Evolutionary conservation across 306 rosid genomes (phyloP).

Genomic region (Inga laurina): DNA sequence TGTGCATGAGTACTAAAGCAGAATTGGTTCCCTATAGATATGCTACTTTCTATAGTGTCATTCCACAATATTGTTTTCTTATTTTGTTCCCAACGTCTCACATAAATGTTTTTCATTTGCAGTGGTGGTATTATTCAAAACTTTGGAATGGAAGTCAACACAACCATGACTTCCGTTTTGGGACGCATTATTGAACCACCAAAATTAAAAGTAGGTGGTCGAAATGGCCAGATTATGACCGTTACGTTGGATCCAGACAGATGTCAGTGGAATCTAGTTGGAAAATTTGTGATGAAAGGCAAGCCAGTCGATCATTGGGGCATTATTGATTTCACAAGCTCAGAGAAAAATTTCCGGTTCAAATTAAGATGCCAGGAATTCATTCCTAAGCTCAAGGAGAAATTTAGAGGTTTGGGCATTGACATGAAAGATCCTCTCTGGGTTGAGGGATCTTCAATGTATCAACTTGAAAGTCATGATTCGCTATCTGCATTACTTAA

Average conservation of each 20-base stretch:
- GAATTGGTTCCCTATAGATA: no score
- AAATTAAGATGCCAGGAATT: constrained; percentile 40
- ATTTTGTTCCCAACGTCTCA: constrained; percentile 11
- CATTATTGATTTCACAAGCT: constrained; percentile 57
- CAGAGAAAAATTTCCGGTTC: background rate
- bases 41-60: background rate
- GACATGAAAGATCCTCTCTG: constrained; percentile 54
- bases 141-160: constrained; percentile 65
- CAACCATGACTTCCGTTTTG: constrained; percentile 50
- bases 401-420: constrained; percentile 63
- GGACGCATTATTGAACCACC: constrained; percentile 82
- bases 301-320: constrained; percentile 62
- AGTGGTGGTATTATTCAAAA: constrained; percentile 57
- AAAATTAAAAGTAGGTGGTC: constrained; percentile 56
- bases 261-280: constrained; percentile 74
- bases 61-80: background rate
- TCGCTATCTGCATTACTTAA: constrained; percentile 51
- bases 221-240: constrained; percentile 44
- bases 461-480: constrained; percentile 29
- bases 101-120: constrained; percentile 28
- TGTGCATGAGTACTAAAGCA: background rate
- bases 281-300: constrained; percentile 61
- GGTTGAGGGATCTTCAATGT: constrained; percentile 48
- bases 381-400: constrained; percentile 43
- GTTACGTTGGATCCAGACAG: constrained; percentile 57